These are phyloP conservation scores for Sporisorium exsertum DNA, from an alignment of 1,284 basidiomycete genomes.

Conservation along the genomic window DNA sequence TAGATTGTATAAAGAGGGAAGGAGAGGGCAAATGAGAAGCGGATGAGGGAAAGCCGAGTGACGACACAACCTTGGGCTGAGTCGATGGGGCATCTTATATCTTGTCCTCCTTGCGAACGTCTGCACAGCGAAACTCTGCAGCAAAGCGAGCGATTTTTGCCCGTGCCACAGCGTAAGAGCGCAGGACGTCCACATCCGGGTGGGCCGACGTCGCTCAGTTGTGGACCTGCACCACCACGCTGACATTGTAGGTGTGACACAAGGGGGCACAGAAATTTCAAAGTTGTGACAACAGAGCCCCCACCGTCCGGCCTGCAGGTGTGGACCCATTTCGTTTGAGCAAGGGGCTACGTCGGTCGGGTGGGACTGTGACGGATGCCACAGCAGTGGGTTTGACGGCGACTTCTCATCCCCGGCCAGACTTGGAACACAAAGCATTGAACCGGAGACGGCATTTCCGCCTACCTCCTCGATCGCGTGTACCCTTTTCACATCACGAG, in stretches of 20 bases:
- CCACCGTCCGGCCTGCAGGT: neutral
- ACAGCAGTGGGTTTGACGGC: neutral
- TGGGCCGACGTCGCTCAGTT: neutral
- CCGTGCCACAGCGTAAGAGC: neutral
- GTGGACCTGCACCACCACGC: neutral
- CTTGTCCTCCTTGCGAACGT: neutral
- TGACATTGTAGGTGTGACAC: neutral
- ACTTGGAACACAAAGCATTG: neutral
- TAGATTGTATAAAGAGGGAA: neutral
- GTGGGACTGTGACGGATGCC: neutral
- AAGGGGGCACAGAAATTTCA: neutral
- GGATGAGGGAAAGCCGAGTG: neutral
- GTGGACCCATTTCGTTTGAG: neutral
- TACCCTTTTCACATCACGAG: neutral
- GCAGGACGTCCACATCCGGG: neutral
- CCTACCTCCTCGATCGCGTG: neutral
- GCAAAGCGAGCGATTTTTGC: neutral
- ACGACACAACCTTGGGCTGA: neutral
- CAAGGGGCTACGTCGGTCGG: neutral
- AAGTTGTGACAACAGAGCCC: neutral
- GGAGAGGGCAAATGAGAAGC: neutral
- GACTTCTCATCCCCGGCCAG: neutral
- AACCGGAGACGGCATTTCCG: neutral
- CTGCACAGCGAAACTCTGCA: neutral
- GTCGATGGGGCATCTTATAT: neutral